Evolutionary conservation across 306 rosid species (phyloP), one percentile per base, ranked within the genome.

Genomic region (Dalbergia cultrata): DNA sequence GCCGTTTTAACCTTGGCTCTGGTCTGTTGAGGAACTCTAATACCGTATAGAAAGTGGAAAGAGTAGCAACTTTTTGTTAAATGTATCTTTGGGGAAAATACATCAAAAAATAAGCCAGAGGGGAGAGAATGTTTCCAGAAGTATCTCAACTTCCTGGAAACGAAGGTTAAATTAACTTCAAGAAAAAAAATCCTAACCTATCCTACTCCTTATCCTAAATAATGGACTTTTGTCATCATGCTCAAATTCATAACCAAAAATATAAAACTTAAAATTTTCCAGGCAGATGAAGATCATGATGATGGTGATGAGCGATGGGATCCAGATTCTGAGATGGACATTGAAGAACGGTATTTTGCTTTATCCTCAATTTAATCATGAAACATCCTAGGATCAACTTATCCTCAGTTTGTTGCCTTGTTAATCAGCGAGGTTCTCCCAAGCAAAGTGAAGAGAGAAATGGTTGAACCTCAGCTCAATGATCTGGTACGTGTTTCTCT

Each of bases 221-320:
- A 31, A 7, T 33, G 52, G 47, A 1, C 31, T 1, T 58, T 56
- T 0, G 0, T 68, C 11, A n/a, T 78, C 60, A 43, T 43, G 54
- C 41, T 57, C 8, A 14, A 74, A 22, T 67, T 57, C 64, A 79
- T 70, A 19, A 18, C 21, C 14, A 37, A 60, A 54, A 61, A 52
- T 62, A 18, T 74, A 58, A 13, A 60, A 37, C 61, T 17, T 72
- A 61, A 41, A 59, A 44, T 67, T 45, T 87, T 85, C 41, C 67
- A 93, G 97, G 92, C 87, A 5, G 88, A 91, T 73, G 97, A 91
- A 77, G 93, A 93, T 70, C 90, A 80, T 12, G 94, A 90, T 26
- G 83, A 88, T 69, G 69, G 75, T 62, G 94, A 93, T 60, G 90
- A 78, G 85, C 85, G 86, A 54, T 88, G 90, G 92, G 94, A 90